phyloP scores from a whole-genome alignment of 2,329 filamentous ascomycete species.

The Fusarium sp. region DNA sequence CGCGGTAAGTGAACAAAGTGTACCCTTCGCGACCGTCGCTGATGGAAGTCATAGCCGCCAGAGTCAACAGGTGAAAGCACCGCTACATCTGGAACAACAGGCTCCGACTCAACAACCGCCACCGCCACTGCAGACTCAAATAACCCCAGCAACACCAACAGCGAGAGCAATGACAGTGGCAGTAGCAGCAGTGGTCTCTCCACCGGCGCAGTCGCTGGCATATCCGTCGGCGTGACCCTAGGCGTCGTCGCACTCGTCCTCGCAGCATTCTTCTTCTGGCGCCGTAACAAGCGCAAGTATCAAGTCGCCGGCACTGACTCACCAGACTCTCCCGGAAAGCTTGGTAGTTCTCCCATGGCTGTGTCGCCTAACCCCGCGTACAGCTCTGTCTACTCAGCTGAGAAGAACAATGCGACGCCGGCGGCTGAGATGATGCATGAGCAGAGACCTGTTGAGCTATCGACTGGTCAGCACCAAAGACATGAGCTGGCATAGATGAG shows the following conservation, averaged over 20 bases:
- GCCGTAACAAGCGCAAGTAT: slow-evolving; percentile 7
- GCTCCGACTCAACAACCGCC: not conserved
- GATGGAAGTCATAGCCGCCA: not conserved
- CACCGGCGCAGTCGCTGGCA: slow-evolving; percentile 11
- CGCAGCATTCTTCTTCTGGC: slow-evolving; percentile 18
- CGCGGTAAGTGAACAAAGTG: not conserved
- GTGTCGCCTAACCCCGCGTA: not conserved
- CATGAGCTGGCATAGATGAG: slow-evolving; percentile 16
- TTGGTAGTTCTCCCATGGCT: not conserved
- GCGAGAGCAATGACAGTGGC: rapidly evolving
- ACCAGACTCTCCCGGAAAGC: not conserved
- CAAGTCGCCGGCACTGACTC: not conserved
- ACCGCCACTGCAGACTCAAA: not conserved
- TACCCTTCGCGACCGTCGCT: not conserved
- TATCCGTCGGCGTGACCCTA: slow-evolving; percentile 2
- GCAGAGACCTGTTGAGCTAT: not conserved
- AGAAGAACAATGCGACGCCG: not conserved
- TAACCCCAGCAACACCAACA: not conserved
- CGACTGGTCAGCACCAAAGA: not conserved
- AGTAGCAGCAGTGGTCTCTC: not conserved
- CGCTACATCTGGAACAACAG: not conserved
- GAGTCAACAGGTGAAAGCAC: not conserved
- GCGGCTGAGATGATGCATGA: slow-evolving; percentile 2
- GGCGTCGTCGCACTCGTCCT: slow-evolving; percentile 5
- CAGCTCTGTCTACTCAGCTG: not conserved